A percentile compares a stretch with the other conserved stretches of the same genome.
Evolutionary conservation across 768 basidiomycete genomes (phyloP).

Genomic region (Cystobasidiopsis lactophilus): DNA sequence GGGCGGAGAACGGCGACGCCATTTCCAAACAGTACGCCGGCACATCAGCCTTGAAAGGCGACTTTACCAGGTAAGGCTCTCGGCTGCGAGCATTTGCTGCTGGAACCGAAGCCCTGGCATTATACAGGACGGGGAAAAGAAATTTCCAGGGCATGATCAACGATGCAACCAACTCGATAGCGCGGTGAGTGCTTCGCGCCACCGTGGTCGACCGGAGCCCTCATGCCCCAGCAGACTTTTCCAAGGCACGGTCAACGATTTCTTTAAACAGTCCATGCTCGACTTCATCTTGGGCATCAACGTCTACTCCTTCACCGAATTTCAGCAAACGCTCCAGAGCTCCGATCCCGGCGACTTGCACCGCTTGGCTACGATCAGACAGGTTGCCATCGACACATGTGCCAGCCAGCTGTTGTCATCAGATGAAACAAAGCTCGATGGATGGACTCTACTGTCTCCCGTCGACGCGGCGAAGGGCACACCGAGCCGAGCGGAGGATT

Average conservation of each 20-base stretch:
- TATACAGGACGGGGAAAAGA: conserved; percentile 62
- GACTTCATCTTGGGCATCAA: conserved; percentile 54
- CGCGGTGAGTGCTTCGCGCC: no score
- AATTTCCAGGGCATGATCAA: conserved; percentile 67
- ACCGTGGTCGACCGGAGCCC: no score
- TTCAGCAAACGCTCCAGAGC: conserved; percentile 62
- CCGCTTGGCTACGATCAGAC: conserved; percentile 64
- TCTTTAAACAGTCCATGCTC: conserved; percentile 91
- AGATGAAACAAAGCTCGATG: conserved; percentile 52
- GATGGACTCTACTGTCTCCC: conserved; percentile 84
- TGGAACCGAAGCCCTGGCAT: background rate
- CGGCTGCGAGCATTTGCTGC: background rate
- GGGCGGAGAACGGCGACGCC: conserved; percentile 97
- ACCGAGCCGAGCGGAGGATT: conserved; percentile 21
- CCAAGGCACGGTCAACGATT: conserved; percentile 43
- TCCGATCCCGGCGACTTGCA: conserved; percentile 82
- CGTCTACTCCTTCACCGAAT: conserved; percentile 74
- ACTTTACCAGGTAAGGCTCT: conserved; percentile 51
- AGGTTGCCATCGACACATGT: conserved; percentile 78
- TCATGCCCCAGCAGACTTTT: no score
- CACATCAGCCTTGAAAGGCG: conserved; percentile 87
- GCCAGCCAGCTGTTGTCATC: conserved; percentile 52
- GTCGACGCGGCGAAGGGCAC: conserved; percentile 39
- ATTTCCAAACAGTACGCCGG: conserved; percentile 35
- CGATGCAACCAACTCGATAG: conserved; percentile 84